These are phyloP conservation scores for Corymbia citriodora DNA, from an alignment of 441 rosid species.

Conservation along the genomic window DNA sequence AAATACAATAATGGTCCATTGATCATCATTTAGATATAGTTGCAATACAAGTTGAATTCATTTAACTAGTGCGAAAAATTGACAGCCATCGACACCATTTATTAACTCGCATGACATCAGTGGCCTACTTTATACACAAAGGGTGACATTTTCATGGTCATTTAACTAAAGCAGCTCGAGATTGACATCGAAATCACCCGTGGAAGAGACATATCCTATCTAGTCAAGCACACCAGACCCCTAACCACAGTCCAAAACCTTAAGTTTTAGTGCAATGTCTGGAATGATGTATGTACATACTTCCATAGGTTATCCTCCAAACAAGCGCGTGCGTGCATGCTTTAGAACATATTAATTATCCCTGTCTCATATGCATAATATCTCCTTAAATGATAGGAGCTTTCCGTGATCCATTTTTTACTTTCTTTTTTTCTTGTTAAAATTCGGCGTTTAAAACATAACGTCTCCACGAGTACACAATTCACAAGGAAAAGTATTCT, in stretches of 20 bases:
- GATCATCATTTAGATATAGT: not conserved
- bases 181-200: not conserved
- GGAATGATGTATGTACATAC: not conserved
- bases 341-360: not conserved
- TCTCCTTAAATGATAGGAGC: not conserved
- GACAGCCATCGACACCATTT: not conserved
- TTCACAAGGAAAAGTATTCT: not conserved
- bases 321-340: slow-evolving; percentile 20
- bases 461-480: too few species aligned
- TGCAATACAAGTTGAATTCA: not conserved
- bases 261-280: slow-evolving; percentile 5
- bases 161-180: not conserved
- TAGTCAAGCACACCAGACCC: not conserved
- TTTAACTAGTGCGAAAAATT: not conserved
- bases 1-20: not conserved
- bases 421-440: not conserved
- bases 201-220: not conserved
- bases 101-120: not conserved
- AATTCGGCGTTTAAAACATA: not conserved
- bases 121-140: not conserved
- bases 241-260: not conserved
- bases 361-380: not conserved
- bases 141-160: not conserved
- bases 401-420: not conserved
- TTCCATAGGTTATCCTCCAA: not conserved